These are phyloP conservation scores for Rhypophila decipiens DNA, from an alignment of 495 filamentous ascomycete species.

Conservation along the genomic window DNA sequence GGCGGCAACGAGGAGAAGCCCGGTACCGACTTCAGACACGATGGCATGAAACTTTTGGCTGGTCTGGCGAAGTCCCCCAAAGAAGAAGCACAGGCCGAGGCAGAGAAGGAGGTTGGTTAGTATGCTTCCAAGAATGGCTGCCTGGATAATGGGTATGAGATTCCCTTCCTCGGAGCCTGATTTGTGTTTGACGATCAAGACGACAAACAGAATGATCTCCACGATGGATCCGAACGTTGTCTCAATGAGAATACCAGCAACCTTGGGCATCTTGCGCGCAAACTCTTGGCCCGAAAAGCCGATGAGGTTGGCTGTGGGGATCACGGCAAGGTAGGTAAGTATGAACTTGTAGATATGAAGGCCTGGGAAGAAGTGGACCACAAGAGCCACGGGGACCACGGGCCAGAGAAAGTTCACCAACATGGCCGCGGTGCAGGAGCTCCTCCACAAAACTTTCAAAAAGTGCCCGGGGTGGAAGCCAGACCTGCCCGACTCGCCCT, in stretches of 20 bases:
- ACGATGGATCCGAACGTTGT: constrained; percentile 58
- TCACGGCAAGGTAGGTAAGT: constrained; percentile 40
- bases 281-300: constrained; percentile 79
- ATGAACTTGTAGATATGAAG: constrained; percentile 28
- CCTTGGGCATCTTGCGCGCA: constrained; percentile 69
- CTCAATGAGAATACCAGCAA: constrained; percentile 68
- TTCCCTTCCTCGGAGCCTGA: constrained; percentile 12
- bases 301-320: constrained; percentile 77
- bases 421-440: constrained; percentile 15
- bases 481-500: constrained; percentile 19
- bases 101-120: constrained; percentile 31
- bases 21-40: constrained; percentile 71
- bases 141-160: constrained; percentile 63
- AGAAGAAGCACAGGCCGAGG: constrained; percentile 49
- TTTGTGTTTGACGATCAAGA: constrained; percentile 41
- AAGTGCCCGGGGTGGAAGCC: constrained; percentile 22
- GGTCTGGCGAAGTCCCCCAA: constrained; percentile 13
- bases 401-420: constrained; percentile 28
- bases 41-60: constrained; percentile 18
- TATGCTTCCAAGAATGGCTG: constrained; percentile 23
- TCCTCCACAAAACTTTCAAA: constrained; percentile 12
- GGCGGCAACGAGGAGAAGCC: constrained; percentile 65
- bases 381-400: constrained; percentile 32
- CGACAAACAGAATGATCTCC: constrained; percentile 77
- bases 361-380: constrained; percentile 28